Evolutionary conservation across 2,329 filamentous ascomycete species (phyloP), one percentile per base, ranked within the genome.

Genomic region (Ilyonectria robusta): DNA sequence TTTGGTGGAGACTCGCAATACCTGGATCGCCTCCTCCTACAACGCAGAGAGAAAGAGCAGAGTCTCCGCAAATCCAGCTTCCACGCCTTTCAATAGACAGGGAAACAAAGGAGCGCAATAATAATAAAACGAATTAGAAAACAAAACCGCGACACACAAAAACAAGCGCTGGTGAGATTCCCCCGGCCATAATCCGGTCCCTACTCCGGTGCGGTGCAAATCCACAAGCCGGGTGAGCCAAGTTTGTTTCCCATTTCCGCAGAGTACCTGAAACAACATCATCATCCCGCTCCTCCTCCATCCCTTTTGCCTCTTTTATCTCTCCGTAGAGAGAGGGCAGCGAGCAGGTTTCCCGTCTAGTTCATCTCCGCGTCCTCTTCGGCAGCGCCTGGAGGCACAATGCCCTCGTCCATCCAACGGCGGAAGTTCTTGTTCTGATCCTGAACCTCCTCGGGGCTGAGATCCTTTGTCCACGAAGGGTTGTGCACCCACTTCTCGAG

Each of bases 401-500:
- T 69, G 15, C 85, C 87, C 29, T 88, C 85, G 50, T 84, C 83
- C 73, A 84, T 80, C 85, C 87, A 89, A 65, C 81, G 84, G 70
- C 84, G 81, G 73, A 86, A 89, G 64, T 88, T 87, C 76, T 91
- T 89, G 82, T 95, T 95, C 71, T 90, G 90, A 79, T 92, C 89
- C 77, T 92, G 85, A n/a, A 92, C 90, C 75, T 92, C 88, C 71
- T 93, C 93, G 81, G 93, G 92, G 79, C 92, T 92, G 81, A 94
- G 84, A 61, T 93, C 93, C 81, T 94, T 89, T 79, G 97, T 86
- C 81, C 94, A 95, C 69, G 93, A 88, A 66, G 92, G 91, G 85
- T 95, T 93, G 82, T 92, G 92, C 69, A 97, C 89, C 80, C 94
- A 85, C 85, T 95, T 96, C 86, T 96, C 92, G 70, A 88, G 87